Conservation (phyloP, 192 early-diverging fungal genomes). For the Linnemannia exigua region DNA sequence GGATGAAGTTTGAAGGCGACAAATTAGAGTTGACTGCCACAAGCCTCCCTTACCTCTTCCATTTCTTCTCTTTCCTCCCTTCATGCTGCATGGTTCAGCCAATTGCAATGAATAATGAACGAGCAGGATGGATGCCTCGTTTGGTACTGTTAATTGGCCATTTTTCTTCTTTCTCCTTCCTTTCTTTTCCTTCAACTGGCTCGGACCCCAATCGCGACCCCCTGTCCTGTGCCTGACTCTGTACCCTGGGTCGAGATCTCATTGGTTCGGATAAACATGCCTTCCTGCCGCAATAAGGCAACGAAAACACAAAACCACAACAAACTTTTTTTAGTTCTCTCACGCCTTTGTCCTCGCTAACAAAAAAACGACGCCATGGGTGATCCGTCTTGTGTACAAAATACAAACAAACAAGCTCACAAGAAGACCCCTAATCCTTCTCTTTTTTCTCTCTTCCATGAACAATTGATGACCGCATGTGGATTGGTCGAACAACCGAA, state of each 20-base stretch:
- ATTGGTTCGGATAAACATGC: background rate
- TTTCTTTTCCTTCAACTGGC: background rate
- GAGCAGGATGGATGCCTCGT: background rate
- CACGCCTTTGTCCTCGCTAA: background rate
- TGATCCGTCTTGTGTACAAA: background rate
- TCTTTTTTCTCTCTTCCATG: background rate
- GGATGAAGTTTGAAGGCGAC: background rate
- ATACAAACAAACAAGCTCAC: background rate
- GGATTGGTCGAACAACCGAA: background rate
- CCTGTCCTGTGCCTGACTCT: slow-evolving; percentile 4
- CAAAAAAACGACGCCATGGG: background rate
- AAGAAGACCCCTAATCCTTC: no score
- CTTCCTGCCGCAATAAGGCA: background rate
- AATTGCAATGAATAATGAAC: background rate
- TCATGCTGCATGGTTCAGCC: background rate
- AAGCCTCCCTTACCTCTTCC: background rate
- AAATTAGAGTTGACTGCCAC: background rate
- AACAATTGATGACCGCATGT: background rate
- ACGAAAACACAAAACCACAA: background rate
- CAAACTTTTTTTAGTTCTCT: background rate
- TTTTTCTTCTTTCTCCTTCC: background rate
- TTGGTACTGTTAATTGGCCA: background rate
- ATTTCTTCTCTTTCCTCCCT: background rate
- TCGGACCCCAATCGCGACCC: background rate
- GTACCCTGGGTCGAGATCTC: background rate